Evolutionary conservation across 345 rosid genomes (phyloP).

Genomic region (Citrus hindsii): DNA sequence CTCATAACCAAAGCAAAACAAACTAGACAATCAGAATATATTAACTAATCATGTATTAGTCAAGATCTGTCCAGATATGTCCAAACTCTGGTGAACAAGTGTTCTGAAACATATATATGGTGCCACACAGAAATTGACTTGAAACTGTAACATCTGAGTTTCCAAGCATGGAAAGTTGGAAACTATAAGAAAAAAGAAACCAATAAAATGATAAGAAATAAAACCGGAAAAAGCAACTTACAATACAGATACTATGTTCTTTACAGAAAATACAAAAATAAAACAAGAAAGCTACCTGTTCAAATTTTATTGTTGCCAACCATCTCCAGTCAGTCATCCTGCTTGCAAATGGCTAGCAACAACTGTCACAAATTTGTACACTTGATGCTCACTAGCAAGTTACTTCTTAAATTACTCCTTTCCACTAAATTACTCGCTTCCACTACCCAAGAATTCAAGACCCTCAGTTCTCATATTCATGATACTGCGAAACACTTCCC

Average conservation of each 20-base stretch:
- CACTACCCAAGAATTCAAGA: slow-evolving; percentile 21
- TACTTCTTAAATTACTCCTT: neutral
- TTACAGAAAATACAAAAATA: slow-evolving; percentile 9
- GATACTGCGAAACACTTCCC: slow-evolving; percentile 38
- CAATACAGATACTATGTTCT: neutral
- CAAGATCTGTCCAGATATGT: no score
- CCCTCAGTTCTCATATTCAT: slow-evolving; percentile 32
- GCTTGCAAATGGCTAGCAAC: slow-evolving; percentile 5
- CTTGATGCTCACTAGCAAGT: slow-evolving; percentile 9
- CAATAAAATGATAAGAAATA: neutral
- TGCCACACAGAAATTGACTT: neutral
- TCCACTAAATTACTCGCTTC: neutral
- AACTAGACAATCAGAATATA: no score
- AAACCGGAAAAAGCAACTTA: neutral
- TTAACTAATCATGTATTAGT: no score
- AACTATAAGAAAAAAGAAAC: neutral
- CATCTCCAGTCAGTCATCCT: neutral
- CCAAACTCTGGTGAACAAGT: no score
- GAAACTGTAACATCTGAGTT: neutral
- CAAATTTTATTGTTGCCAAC: slow-evolving; percentile 10
- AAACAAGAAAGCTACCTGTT: slow-evolving; percentile 16
- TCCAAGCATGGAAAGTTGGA: neutral
- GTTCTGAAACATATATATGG: no score
- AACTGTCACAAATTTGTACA: slow-evolving; percentile 13
- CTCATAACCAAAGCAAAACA: no score